phyloP scores from a whole-genome alignment of 2,329 filamentous ascomycete genomes.

The Trichoderma breve region DNA sequence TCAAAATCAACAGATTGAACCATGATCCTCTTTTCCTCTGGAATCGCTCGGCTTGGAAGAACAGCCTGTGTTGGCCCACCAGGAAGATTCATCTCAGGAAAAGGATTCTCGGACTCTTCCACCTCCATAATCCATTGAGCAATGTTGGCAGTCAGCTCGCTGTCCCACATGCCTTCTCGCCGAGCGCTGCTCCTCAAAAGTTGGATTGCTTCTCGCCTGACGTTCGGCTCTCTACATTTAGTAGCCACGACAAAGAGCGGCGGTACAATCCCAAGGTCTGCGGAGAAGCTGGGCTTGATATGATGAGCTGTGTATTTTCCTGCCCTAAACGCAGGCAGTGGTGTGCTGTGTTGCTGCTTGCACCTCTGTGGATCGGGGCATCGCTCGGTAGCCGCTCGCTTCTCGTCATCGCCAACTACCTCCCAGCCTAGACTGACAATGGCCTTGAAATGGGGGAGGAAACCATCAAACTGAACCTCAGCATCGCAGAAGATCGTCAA shows the following conservation, averaged over 20 bases:
- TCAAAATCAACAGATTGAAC: conserved; percentile 57
- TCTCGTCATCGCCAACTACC: conserved; percentile 58
- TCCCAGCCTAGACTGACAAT: conserved; percentile 59
- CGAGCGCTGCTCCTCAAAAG: conserved; percentile 58
- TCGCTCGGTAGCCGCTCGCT: conserved; percentile 45
- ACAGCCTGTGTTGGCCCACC: neutral
- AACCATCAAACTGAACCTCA: conserved; percentile 58
- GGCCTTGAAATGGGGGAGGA: conserved; percentile 49
- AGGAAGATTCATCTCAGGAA: neutral
- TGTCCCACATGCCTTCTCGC: conserved; percentile 70
- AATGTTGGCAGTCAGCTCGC: conserved; percentile 55
- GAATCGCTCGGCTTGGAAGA: conserved; percentile 35
- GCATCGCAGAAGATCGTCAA: conserved; percentile 59
- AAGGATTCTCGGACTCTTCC: conserved; percentile 46
- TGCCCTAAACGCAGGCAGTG: conserved; percentile 39
- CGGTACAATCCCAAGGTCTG: conserved; percentile 62
- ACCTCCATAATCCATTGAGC: conserved; percentile 54
- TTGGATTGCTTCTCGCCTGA: conserved; percentile 60
- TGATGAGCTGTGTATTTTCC: conserved; percentile 47
- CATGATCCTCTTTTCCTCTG: conserved; percentile 56
- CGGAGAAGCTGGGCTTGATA: conserved; percentile 61
- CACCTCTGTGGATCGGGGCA: conserved; percentile 47
- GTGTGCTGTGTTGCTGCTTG: conserved; percentile 35
- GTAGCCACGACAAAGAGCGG: conserved; percentile 65
- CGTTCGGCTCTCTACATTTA: conserved; percentile 58